Base-by-base conservation (phyloP, 23 red algal genomes). In the Porphyridium purpureum region DNA sequence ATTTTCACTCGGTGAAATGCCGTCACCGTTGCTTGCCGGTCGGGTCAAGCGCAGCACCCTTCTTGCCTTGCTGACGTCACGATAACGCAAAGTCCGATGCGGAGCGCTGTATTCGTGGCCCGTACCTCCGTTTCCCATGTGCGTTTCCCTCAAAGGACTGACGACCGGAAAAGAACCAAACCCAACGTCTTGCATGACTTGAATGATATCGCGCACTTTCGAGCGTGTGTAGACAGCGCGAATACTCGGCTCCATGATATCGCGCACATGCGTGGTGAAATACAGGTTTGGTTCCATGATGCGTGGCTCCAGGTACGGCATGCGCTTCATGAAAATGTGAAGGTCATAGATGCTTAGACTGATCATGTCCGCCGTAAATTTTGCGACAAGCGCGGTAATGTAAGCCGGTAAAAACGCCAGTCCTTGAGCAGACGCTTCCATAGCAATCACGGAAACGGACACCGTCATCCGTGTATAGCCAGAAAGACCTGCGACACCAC, bases 301-400 rank as follows among this genome's bases (percentile, higher is more conserved):
- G 29, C n/a, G 55, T 17, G 38, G 38, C 6, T 34, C 50, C 17
- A 92, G 57, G 28, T 52, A 80, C n/a, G 83, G 83, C 22, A 92
- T 92, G 34, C 72, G 72, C 55, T 78, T 74, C 33, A 92, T 53
- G 29, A 50, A 57, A 30, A 92, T 74, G 22, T 92, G 83, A 6
- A 72, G 32, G 42, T 79, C 83, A 29, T 80, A 92, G 20, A 92
- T 73, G 21, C 72, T 62, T 15, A 29, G 26, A 15, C 65, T 62
- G 15, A 92, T 42, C 59, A 61, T 42, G 29, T 92, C 83, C 8
- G 52, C 53, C 4, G 64, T 41, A 4, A 64, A 40, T 49, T 73
- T 79, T 24, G 83, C 52, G 22, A 92, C 47, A 8, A 92, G 29
- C 11, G 77, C 57, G 17, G 66, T 49, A 7, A 83, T 33, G 1